Percentiles rank a stretch among this genome's conserved stretches.
Conservation (phyloP, 2,329 filamentous ascomycete species). For the Fusarium sp. region DNA sequence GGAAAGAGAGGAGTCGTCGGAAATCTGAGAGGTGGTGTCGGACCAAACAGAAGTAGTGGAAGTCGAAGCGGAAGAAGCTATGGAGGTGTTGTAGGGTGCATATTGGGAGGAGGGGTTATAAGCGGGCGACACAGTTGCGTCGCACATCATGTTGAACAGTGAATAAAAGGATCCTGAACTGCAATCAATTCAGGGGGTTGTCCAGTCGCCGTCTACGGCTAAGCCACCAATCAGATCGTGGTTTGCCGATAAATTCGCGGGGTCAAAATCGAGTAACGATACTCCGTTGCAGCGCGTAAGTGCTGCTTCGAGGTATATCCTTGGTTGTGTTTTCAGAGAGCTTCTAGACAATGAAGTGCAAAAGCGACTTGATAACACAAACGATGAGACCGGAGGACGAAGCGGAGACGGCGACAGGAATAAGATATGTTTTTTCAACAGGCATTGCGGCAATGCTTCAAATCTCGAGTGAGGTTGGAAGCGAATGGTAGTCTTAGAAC, state of each 20-base stretch:
- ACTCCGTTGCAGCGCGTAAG: constrained; percentile 53
- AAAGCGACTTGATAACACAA: constrained; percentile 60
- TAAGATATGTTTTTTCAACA: constrained; percentile 60
- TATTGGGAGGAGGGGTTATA: constrained; percentile 57
- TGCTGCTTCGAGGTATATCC: constrained; percentile 52
- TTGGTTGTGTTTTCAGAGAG: constrained; percentile 51
- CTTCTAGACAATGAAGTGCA: constrained; percentile 55
- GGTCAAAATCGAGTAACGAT: constrained; percentile 50
- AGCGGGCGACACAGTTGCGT: constrained; percentile 62
- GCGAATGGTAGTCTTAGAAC: constrained; percentile 44
- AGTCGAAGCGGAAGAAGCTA: constrained; percentile 79
- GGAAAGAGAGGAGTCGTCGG: constrained; percentile 73
- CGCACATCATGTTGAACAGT: constrained; percentile 66
- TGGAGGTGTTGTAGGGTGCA: constrained; percentile 73
- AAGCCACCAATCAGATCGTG: constrained; percentile 60
- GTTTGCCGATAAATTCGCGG: constrained; percentile 48
- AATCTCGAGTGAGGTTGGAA: constrained; percentile 38
- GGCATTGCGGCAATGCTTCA: constrained; percentile 62
- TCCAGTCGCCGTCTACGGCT: constrained; percentile 66
- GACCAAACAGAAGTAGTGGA: constrained; percentile 84
- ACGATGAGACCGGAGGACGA: constrained; percentile 68
- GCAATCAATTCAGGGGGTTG: constrained; percentile 47
- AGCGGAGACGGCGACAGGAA: constrained; percentile 71
- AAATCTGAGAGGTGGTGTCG: constrained; percentile 73
- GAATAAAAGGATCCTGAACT: constrained; percentile 43